Evolutionary conservation across 768 basidiomycete genomes (phyloP).

Genomic region (Suillus occidentalis): DNA sequence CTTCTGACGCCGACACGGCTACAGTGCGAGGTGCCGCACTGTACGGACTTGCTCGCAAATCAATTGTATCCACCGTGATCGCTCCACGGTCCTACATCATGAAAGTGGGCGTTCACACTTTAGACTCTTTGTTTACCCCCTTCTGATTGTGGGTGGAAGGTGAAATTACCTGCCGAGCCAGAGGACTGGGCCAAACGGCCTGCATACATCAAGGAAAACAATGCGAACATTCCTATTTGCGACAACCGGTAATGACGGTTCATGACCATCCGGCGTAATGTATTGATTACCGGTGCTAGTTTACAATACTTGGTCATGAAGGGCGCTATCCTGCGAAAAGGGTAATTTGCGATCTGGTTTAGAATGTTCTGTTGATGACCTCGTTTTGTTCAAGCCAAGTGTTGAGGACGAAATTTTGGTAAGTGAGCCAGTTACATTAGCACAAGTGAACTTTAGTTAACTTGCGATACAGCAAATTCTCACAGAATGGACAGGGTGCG

Average conservation of each 20-base stretch:
- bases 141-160: slow-evolving; percentile 39
- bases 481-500: slow-evolving; percentile 53
- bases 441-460: slow-evolving; percentile 12
- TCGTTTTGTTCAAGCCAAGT: slow-evolving; percentile 56
- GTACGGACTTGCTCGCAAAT: slow-evolving; percentile 76
- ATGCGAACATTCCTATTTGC: slow-evolving; percentile 74
- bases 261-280: too few relatives aligned
- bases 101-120: slow-evolving; percentile 51
- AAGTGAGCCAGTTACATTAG: slow-evolving; percentile 14
- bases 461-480: slow-evolving; percentile 59
- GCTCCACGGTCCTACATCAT: slow-evolving; percentile 84
- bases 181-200: slow-evolving; percentile 87
- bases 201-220: slow-evolving; percentile 78
- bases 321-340: slow-evolving; percentile 84
- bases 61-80: slow-evolving; percentile 80
- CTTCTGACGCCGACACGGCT: slow-evolving; percentile 85
- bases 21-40: slow-evolving; percentile 86
- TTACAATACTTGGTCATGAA: slow-evolving; percentile 86
- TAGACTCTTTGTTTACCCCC: neutral
- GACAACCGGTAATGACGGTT: slow-evolving; percentile 65
- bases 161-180: slow-evolving; percentile 84
- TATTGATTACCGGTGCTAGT: slow-evolving; percentile 40
- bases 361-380: slow-evolving; percentile 14
- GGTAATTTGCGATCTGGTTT: slow-evolving; percentile 47
- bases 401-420: slow-evolving; percentile 83